Evolutionary conservation across 2,329 filamentous ascomycete species (phyloP).

Genomic region (Colletotrichum sansevieriae): DNA sequence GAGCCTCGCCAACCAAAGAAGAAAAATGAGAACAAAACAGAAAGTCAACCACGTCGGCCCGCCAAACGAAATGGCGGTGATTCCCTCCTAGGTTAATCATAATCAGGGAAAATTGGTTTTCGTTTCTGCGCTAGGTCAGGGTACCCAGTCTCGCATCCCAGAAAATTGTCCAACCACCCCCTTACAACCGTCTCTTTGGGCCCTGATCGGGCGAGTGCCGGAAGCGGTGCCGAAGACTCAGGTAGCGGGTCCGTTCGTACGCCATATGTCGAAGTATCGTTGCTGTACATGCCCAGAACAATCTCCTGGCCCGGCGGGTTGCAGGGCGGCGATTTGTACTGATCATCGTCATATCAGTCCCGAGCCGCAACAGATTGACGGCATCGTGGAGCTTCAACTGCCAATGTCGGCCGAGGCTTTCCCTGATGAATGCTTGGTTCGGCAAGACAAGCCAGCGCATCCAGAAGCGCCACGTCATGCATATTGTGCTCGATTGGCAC

Average conservation of each 20-base stretch:
- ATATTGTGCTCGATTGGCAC: conserved; percentile 1
- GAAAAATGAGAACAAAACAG: conserved; percentile 25
- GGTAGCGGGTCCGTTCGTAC: conserved; percentile 35
- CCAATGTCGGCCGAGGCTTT: not conserved
- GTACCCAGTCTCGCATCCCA: conserved; percentile 34
- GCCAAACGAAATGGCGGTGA: conserved; percentile 42
- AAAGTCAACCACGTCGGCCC: conserved; percentile 30
- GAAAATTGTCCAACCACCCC: conserved; percentile 37
- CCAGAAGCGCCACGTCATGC: conserved; percentile 6
- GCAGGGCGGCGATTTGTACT: not conserved
- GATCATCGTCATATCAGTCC: conserved; percentile 22
- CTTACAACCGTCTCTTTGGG: conserved; percentile 42
- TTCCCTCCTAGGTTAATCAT: conserved; percentile 35
- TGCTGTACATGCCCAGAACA: conserved; percentile 2
- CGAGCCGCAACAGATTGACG: not conserved
- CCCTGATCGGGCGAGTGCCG: conserved; percentile 42
- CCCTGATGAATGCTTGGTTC: not conserved
- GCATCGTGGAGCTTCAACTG: not conserved
- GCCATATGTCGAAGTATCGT: conserved; percentile 27
- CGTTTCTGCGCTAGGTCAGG: conserved; percentile 36
- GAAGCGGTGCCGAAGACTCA: conserved; percentile 41
- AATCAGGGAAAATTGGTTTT: conserved; percentile 43
- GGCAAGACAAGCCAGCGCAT: not conserved
- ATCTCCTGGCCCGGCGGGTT: conserved; percentile 3
- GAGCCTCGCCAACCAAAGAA: conserved; percentile 32